Evolutionary conservation across 192 early-diverging fungal species (phyloP).

Genomic region (Kappamyces sp.): DNA sequence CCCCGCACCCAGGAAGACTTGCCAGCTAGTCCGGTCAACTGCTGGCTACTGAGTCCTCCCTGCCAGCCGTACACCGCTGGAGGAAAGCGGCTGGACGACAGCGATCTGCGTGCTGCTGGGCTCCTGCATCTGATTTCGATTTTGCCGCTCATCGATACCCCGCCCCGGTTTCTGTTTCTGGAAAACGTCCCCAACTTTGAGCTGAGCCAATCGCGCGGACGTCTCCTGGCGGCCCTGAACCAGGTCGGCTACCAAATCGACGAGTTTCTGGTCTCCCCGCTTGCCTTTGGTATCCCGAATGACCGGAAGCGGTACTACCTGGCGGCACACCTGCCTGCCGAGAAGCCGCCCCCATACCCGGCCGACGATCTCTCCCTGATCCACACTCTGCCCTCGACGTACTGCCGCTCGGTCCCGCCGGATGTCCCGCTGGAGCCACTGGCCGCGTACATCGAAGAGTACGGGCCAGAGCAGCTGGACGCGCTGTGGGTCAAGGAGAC

Average conservation of each 20-base stretch:
- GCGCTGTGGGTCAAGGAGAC: too few species aligned
- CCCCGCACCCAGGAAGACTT: conserved; percentile 25
- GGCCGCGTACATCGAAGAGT: too few species aligned
- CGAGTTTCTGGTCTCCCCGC: conserved; percentile 41
- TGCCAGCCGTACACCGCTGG: conserved; percentile 73
- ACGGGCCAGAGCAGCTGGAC: too few species aligned
- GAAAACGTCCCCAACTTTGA: conserved; percentile 62
- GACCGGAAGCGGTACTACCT: conserved; percentile 51
- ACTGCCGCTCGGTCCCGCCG: too few species aligned
- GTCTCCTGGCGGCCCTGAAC: conserved; percentile 31
- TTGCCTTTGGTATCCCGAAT: conserved; percentile 51
- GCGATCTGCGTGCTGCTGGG: conserved; percentile 33
- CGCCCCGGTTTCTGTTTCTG: conserved; percentile 43
- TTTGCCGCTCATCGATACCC: conserved; percentile 25
- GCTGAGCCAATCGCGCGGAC: conserved; percentile 17
- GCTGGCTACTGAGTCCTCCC: conserved; percentile 88
- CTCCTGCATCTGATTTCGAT: conserved; percentile 40
- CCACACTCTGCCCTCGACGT: too few species aligned
- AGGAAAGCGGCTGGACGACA: conserved; percentile 69
- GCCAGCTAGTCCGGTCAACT: conserved; percentile 62
- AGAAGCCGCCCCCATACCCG: neutral
- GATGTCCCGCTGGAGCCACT: too few species aligned
- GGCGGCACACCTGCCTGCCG: conserved; percentile 13
- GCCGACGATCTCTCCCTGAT: too few species aligned
- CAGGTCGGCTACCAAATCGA: conserved; percentile 32